A percentile compares a stretch with the other conserved stretches of the same genome.
Conservation (phyloP, 2,329 filamentous ascomycete genomes). For the Ophiosphaerella narmari region DNA sequence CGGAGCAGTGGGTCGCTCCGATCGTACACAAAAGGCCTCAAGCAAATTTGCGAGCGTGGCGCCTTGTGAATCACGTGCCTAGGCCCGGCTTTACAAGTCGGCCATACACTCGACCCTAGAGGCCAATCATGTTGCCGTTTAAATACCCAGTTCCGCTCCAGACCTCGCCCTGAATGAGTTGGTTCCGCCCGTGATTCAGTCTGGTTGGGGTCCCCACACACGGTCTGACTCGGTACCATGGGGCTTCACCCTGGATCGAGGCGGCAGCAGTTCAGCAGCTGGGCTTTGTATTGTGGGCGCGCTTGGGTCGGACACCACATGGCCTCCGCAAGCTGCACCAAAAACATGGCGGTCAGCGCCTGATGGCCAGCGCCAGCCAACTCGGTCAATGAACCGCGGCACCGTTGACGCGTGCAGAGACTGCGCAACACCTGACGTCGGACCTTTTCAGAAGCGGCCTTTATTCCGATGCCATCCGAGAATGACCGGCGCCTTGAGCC, state of each 20-base stretch:
- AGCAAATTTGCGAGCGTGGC: slow-evolving; percentile 7
- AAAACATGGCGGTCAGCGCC: background rate
- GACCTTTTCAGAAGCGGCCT: slow-evolving; percentile 21
- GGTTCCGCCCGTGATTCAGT: slow-evolving; percentile 11
- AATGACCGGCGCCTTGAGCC: slow-evolving; percentile 28
- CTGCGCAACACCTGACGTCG: slow-evolving; percentile 32
- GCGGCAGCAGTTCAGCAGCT: no score
- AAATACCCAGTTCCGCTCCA: slow-evolving; percentile 33
- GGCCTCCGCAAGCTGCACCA: background rate
- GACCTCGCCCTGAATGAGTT: slow-evolving; percentile 4
- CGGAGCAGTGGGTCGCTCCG: slow-evolving; percentile 28
- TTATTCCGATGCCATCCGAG: slow-evolving; percentile 41
- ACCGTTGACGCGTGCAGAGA: slow-evolving; percentile 17
- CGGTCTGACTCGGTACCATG: slow-evolving; percentile 12
- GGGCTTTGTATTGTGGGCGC: no score
- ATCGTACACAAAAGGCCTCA: slow-evolving; percentile 23
- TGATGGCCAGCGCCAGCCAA: slow-evolving; percentile 11
- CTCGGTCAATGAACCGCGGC: slow-evolving; percentile 20
- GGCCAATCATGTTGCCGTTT: slow-evolving; percentile 30
- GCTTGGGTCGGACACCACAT: no score
- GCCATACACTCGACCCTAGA: slow-evolving; percentile 28
- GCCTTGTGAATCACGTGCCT: slow-evolving; percentile 25
- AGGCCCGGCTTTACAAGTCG: slow-evolving; percentile 23
- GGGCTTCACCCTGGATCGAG: no score
- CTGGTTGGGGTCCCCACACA: slow-evolving; percentile 14